phyloP scores from a whole-genome alignment of 2,329 filamentous ascomycete species.

The Hysterium pulicare region DNA sequence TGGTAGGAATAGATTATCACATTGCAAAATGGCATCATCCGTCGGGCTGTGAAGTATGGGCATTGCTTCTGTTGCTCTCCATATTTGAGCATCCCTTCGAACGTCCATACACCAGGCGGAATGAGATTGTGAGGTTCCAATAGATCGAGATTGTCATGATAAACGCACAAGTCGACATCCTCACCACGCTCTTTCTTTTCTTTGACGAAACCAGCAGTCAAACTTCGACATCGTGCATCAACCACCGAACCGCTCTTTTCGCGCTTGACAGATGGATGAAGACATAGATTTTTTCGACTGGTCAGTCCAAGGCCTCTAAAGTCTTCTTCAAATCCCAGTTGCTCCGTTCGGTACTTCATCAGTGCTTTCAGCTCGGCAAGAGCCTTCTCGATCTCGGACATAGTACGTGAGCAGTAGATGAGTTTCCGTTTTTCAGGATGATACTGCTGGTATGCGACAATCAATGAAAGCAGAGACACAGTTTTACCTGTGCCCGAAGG shows the following conservation, averaged over 20 bases:
- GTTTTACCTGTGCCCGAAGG: conserved; percentile 98
- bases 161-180: conserved; percentile 89
- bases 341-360: conserved; percentile 90
- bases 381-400: conserved; percentile 99
- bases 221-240: conserved; percentile 89
- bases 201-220: conserved; percentile 95
- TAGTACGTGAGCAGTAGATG: conserved; percentile 98
- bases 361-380: conserved; percentile 83
- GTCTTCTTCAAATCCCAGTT: conserved; percentile 88
- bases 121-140: conserved; percentile 93
- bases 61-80: conserved; percentile 96
- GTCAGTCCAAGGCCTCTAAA: conserved; percentile 90
- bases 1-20: conserved; percentile 99
- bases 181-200: conserved; percentile 96
- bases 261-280: conserved; percentile 91
- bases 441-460: conserved; percentile 93
- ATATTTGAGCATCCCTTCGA: conserved; percentile 83
- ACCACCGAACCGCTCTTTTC: conserved; percentile 95
- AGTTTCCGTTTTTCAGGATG: conserved; percentile 92
- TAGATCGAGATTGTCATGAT: conserved; percentile 96
- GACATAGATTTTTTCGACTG: conserved; percentile 93
- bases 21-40: conserved; percentile 99
- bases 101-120: conserved; percentile 91
- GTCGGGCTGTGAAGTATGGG: conserved; percentile 90
- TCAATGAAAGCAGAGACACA: conserved; percentile 88